Evolutionary conservation across 1,284 basidiomycete species (phyloP).

Genomic region (Boletellus dicymbophilus): DNA sequence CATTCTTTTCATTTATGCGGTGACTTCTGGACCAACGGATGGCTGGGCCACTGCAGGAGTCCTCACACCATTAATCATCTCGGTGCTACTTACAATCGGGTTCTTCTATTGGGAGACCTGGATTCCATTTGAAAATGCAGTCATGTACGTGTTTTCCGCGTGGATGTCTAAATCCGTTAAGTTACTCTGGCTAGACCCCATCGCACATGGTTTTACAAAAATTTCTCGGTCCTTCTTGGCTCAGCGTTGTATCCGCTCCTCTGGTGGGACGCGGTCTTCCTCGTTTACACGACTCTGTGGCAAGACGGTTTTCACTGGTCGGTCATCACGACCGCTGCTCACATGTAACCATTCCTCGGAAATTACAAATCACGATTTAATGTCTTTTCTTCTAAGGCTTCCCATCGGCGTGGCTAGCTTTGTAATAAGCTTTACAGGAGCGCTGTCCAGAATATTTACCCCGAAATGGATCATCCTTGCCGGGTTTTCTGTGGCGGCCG

Average conservation of each 20-base stretch:
- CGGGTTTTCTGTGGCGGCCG: conserved; percentile 39
- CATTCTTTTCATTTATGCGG: conserved; percentile 42
- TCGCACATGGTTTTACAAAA: conserved; percentile 39
- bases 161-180: conserved; percentile 1
- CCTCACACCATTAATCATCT: conserved; percentile 37
- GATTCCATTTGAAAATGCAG: conserved; percentile 34
- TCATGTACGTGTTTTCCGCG: conserved; percentile 37
- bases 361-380: not conserved
- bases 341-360: conserved; percentile 27
- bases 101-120: conserved; percentile 44
- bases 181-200: conserved; percentile 37
- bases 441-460: conserved; percentile 38
- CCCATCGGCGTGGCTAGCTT: conserved; percentile 43
- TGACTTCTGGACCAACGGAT: conserved; percentile 38
- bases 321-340: conserved; percentile 32
- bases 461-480: conserved; percentile 47
- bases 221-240: conserved; percentile 41
- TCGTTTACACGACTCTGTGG: conserved; percentile 37
- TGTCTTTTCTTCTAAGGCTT: conserved; percentile 36
- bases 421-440: conserved; percentile 39
- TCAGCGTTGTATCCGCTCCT: conserved; percentile 39
- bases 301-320: conserved; percentile 39
- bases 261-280: conserved; percentile 38
- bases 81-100: conserved; percentile 31
- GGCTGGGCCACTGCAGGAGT: conserved; percentile 40